A percentile compares a stretch with the other conserved stretches of the same genome.
Evolutionary conservation across 1,284 basidiomycete genomes (phyloP).

Genomic region (Agroathelia rolfsii): DNA sequence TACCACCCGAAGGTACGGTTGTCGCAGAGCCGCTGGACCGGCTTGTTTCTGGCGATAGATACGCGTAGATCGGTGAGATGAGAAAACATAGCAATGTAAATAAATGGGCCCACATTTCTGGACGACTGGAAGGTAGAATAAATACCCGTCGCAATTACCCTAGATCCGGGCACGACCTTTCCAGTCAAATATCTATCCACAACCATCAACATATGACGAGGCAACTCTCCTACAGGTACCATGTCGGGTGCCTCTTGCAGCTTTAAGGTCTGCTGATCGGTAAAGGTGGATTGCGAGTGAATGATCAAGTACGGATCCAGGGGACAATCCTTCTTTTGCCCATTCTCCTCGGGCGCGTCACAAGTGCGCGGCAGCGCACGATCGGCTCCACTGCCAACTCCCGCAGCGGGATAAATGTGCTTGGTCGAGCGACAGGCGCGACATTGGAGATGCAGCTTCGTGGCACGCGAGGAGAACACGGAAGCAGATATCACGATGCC

Average conservation of each 20-base stretch:
- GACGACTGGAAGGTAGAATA: conserved; percentile 91
- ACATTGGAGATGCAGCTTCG: conserved; percentile 88
- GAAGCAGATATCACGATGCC: conserved; percentile 98
- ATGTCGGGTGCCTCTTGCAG: conserved; percentile 99
- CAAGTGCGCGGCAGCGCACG: conserved; percentile 78
- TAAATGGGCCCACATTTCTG: conserved; percentile 54
- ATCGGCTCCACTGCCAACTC: conserved; percentile 74
- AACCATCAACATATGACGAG: conserved; percentile 90
- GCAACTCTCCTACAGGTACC: conserved; percentile 98
- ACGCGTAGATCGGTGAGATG: conserved; percentile 1
- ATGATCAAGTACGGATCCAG: conserved; percentile 95
- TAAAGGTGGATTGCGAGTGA: conserved; percentile 90
- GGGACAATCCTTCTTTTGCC: conserved; percentile 86
- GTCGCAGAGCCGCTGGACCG: conserved; percentile 77
- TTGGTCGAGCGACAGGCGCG: conserved; percentile 84
- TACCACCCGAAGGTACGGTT: conserved; percentile 89
- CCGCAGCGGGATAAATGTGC: conserved; percentile 70
- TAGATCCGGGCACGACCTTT: conserved; percentile 88
- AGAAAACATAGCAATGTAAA: background rate
- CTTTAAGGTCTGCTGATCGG: conserved; percentile 95
- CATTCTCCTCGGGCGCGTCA: conserved; percentile 65
- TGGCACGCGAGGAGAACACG: conserved; percentile 87
- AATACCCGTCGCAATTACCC: conserved; percentile 92
- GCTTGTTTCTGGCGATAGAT: conserved; percentile 76
- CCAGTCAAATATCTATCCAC: conserved; percentile 86